A percentile compares a stretch with the other conserved stretches of the same genome.
Evolutionary conservation across 2,329 filamentous ascomycete species (phyloP).

Genomic region (Trichoderma brevicompactum): DNA sequence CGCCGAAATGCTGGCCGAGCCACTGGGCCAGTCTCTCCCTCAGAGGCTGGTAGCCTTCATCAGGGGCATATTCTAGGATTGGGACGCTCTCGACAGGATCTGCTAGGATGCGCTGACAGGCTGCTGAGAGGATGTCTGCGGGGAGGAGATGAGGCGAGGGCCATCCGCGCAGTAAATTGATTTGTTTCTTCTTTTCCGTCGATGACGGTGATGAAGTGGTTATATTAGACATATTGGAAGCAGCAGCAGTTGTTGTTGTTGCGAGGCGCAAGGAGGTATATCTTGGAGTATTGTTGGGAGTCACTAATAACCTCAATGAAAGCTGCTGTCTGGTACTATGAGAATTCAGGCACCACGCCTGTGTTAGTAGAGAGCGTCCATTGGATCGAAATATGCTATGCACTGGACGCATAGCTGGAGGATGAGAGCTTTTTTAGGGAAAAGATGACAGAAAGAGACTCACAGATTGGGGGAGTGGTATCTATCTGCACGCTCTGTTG

Average conservation of each 20-base stretch:
- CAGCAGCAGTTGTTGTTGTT: neutral
- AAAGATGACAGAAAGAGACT: neutral
- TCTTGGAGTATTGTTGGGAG: neutral
- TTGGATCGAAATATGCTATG: neutral
- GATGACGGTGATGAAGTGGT: neutral
- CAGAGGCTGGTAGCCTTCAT: constrained; percentile 73
- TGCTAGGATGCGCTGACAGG: constrained; percentile 64
- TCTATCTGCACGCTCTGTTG: neutral
- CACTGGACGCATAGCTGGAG: neutral
- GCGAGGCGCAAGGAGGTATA: neutral
- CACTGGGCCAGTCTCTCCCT: constrained; percentile 71
- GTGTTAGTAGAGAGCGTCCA: constrained; percentile 6
- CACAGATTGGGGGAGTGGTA: neutral
- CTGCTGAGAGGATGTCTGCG: constrained; percentile 61
- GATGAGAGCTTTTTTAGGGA: neutral
- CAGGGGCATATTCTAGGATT: constrained; percentile 79
- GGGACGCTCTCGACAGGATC: constrained; percentile 62
- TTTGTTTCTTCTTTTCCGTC: constrained; percentile 45
- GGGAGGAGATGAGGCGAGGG: constrained; percentile 68
- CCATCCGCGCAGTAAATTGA: constrained; percentile 73
- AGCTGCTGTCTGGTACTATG: neutral
- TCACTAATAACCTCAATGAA: neutral
- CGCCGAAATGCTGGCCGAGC: constrained; percentile 66
- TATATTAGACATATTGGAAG: constrained; percentile 6
- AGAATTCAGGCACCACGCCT: neutral